A percentile compares a stretch with the other conserved stretches of the same genome.
phyloP scores from a whole-genome alignment of 148 eudicot species.

The Amaranthus cruentus region DNA sequence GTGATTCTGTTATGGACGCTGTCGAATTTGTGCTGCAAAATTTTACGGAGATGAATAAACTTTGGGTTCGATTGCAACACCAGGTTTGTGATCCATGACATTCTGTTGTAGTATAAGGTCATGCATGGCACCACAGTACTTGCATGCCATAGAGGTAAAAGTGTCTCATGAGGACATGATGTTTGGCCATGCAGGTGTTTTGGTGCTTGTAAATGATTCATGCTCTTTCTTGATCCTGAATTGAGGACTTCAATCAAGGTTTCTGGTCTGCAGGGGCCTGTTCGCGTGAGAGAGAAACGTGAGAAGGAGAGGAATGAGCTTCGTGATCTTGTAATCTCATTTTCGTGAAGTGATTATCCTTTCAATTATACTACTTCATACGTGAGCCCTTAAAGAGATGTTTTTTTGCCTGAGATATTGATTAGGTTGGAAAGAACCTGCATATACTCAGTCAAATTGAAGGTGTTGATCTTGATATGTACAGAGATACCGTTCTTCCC shows the following conservation, averaged over 20 bases:
- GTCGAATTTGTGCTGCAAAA: slow-evolving; percentile 97
- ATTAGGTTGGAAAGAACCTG: slow-evolving; percentile 94
- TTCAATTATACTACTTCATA: slow-evolving; percentile 8
- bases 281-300: slow-evolving; percentile 64
- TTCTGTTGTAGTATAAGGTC: slow-evolving; percentile 21
- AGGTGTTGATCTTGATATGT: slow-evolving; percentile 90
- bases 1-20: slow-evolving; percentile 86
- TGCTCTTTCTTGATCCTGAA: slow-evolving; percentile 86
- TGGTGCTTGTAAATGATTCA: slow-evolving; percentile 88
- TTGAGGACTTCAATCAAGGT: slow-evolving; percentile 93
- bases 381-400: slow-evolving; percentile 14
- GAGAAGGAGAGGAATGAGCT: slow-evolving; percentile 97
- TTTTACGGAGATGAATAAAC: slow-evolving; percentile 96
- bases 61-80: slow-evolving; percentile 96
- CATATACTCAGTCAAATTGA: slow-evolving; percentile 99
- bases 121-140: slow-evolving; percentile 65
- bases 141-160: slow-evolving; percentile 70
- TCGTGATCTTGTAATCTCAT: slow-evolving; percentile 82
- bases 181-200: slow-evolving; percentile 96
- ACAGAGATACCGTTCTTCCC: slow-evolving; percentile 86
- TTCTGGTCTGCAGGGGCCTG: slow-evolving; percentile 99
- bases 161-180: slow-evolving; percentile 76
- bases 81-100: slow-evolving; percentile 57
- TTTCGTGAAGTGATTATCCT: slow-evolving; percentile 37
- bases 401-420: slow-evolving; percentile 25